Percentiles rank a stretch among this genome's conserved stretches.
Evolutionary conservation across 768 basidiomycete species (phyloP).

Genomic region (Amanita brunnescens): DNA sequence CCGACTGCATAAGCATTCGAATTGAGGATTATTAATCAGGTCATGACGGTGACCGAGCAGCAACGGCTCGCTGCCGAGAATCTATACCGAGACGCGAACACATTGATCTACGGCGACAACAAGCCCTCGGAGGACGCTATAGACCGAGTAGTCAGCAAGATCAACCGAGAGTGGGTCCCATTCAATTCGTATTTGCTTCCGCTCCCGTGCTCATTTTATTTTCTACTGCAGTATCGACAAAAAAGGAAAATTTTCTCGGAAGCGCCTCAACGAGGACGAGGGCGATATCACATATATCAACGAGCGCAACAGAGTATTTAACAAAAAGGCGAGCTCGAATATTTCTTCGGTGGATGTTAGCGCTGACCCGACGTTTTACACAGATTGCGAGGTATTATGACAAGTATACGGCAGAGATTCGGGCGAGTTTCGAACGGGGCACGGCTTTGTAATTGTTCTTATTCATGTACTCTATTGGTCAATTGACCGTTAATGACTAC

Average conservation of each 20-base stretch:
- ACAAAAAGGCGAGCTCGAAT: conserved; percentile 68
- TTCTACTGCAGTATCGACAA: conserved; percentile 66
- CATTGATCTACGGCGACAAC: conserved; percentile 87
- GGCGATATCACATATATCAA: conserved; percentile 99
- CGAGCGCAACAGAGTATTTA: conserved; percentile 95
- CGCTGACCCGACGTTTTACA: conserved; percentile 1
- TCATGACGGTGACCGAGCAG: conserved; percentile 26
- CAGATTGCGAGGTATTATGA: conserved; percentile 93
- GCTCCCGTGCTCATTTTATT: background rate
- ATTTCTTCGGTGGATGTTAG: background rate
- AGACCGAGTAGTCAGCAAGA: conserved; percentile 82
- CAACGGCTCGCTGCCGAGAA: conserved; percentile 69
- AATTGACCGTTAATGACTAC: background rate
- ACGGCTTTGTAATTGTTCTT: conserved; percentile 58
- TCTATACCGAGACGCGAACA: conserved; percentile 91
- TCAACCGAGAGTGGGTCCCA: conserved; percentile 81
- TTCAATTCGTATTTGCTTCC: conserved; percentile 2
- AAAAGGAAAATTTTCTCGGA: conserved; percentile 83
- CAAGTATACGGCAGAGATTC: conserved; percentile 94
- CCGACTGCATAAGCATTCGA: background rate
- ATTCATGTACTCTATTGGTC: conserved; percentile 3
- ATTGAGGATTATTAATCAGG: conserved; percentile 26
- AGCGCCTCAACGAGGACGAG: conserved; percentile 83
- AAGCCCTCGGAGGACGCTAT: conserved; percentile 95
- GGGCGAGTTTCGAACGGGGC: conserved; percentile 96